These are phyloP conservation scores for Akebia trifoliata DNA, from an alignment of 164 flowering plant genomes.

Conservation along the genomic window DNA sequence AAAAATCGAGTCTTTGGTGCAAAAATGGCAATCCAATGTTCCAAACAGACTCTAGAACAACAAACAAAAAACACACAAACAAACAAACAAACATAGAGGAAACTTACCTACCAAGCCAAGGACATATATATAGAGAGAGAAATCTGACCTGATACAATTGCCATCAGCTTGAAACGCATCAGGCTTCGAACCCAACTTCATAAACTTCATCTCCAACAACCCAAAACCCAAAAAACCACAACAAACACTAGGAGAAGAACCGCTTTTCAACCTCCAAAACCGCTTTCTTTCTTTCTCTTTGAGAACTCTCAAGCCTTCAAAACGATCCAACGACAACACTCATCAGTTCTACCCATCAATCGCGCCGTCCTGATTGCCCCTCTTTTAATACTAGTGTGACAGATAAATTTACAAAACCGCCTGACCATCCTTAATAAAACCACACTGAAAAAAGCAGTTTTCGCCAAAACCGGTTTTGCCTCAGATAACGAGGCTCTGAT, in stretches of 20 bases:
- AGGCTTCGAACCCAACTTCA: constrained; percentile 81
- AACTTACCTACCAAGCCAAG: background rate
- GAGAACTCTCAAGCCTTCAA: background rate
- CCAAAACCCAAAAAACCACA: background rate
- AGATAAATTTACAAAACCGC: too few relatives aligned
- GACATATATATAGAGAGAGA: background rate
- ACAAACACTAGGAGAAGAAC: background rate
- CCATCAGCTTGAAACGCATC: constrained; percentile 69
- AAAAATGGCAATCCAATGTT: background rate
- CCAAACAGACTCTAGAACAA: background rate
- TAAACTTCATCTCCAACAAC: constrained; percentile 63
- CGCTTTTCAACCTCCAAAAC: constrained; percentile 2
- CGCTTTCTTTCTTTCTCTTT: too few relatives aligned
- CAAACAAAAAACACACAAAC: background rate
- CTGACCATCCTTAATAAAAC: background rate
- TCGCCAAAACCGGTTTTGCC: background rate
- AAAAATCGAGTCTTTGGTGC: too few relatives aligned
- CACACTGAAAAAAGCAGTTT: background rate
- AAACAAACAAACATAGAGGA: background rate
- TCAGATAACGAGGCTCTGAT: too few relatives aligned
- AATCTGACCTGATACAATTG: constrained; percentile 36
- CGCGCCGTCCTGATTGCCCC: too few relatives aligned
- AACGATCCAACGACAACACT: background rate
- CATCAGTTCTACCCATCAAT: too few relatives aligned
- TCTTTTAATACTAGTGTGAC: too few relatives aligned